Percentiles rank a stretch among this genome's conserved stretches.
These are phyloP conservation scores for Bipolaris oryzae DNA, from an alignment of 2,329 filamentous ascomycete genomes.

Conservation along the genomic window DNA sequence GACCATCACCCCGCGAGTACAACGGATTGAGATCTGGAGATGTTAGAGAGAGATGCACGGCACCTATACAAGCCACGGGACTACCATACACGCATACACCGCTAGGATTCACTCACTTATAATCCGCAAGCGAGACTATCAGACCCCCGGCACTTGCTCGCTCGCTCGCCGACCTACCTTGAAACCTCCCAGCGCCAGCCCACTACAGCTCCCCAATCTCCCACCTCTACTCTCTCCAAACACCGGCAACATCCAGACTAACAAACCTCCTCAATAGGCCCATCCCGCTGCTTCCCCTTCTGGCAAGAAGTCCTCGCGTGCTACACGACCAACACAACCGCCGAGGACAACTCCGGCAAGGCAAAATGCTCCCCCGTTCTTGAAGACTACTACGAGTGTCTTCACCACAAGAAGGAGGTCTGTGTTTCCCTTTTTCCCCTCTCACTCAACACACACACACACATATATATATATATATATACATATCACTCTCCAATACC, in stretches of 20 bases:
- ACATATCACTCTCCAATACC: no score
- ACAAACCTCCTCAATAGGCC: slow-evolving; percentile 53
- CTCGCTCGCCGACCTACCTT: background rate
- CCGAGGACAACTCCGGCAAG: slow-evolving; percentile 79
- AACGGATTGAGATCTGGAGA: background rate
- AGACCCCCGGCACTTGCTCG: background rate
- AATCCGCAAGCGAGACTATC: background rate
- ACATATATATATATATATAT: no score
- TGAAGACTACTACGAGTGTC: slow-evolving; percentile 98
- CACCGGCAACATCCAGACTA: background rate
- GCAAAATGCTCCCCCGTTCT: slow-evolving; percentile 83
- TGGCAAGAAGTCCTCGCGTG: slow-evolving; percentile 99
- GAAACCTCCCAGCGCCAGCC: background rate
- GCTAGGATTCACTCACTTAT: rapidly evolving
- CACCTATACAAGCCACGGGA: background rate
- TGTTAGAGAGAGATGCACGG: background rate
- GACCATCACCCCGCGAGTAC: background rate
- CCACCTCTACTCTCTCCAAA: background rate
- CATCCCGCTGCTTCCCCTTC: slow-evolving; percentile 93
- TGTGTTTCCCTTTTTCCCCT: slow-evolving; percentile 34
- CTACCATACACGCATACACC: background rate
- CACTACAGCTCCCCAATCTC: background rate
- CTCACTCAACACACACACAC: background rate
- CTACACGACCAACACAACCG: slow-evolving; percentile 90
- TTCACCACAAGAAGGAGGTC: slow-evolving; percentile 99